Percentiles rank a stretch among this genome's conserved stretches.
phyloP scores from a whole-genome alignment of 257 asterid genomes.

The Capsicum baccatum region DNA sequence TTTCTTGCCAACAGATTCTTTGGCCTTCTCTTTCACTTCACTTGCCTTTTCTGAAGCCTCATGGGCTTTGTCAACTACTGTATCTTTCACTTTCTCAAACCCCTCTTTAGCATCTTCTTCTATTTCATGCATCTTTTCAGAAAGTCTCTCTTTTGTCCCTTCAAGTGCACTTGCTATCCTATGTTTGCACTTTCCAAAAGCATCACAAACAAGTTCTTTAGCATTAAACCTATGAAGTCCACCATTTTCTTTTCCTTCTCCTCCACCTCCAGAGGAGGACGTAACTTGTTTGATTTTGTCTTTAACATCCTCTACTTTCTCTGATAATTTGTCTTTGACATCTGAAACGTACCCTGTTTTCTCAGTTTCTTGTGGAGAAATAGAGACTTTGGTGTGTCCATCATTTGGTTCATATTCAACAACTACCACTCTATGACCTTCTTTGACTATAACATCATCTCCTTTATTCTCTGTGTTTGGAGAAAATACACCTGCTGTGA shows the following conservation, averaged over 20 bases:
- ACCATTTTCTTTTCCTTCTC: background rate
- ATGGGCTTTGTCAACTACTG: constrained; percentile 12
- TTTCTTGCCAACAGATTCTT: constrained; percentile 29
- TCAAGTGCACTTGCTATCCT: constrained; percentile 41
- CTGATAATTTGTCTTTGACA: too few relatives aligned
- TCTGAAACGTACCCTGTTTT: background rate
- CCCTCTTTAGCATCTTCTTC: constrained; percentile 42
- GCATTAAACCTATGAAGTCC: constrained; percentile 27
- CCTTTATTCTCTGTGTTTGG: constrained; percentile 33
- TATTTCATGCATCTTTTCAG: constrained; percentile 41
- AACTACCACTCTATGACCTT: constrained; percentile 57
- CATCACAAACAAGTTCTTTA: constrained; percentile 46
- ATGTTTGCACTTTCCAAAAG: constrained; percentile 48
- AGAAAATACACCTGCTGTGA: constrained; percentile 38
- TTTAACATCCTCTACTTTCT: too few relatives aligned
- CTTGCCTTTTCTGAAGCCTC: constrained; percentile 31
- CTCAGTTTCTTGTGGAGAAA: constrained; percentile 41
- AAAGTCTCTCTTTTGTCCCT: constrained; percentile 31
- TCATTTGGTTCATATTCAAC: constrained; percentile 48
- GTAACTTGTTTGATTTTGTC: too few relatives aligned
- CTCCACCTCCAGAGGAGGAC: too few relatives aligned
- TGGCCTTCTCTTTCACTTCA: constrained; percentile 35
- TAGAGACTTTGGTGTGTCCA: constrained; percentile 37
- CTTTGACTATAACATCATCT: constrained; percentile 41
- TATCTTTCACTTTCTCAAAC: background rate